phyloP scores from a whole-genome alignment of 257 asterid genomes.

The Coffea canephora region DNA sequence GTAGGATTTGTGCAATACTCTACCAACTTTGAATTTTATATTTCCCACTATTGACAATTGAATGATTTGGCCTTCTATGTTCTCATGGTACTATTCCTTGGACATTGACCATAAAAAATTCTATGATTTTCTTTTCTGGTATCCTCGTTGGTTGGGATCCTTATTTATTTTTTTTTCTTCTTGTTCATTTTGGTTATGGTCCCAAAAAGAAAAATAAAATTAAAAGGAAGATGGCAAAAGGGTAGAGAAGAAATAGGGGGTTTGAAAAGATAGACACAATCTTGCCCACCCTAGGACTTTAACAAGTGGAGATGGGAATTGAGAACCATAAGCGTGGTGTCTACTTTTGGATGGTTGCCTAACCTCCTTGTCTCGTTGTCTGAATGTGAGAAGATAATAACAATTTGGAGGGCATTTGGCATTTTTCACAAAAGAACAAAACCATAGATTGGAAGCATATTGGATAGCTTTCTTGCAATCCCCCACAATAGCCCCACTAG shows the following conservation, averaged over 20 bases:
- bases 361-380: constrained; percentile 26
- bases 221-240: neutral
- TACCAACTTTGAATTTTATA: too few relatives aligned
- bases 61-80: too few relatives aligned
- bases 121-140: neutral
- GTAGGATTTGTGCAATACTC: too few relatives aligned
- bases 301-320: neutral
- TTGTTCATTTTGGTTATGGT: neutral
- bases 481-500: constrained; percentile 30
- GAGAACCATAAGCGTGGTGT: constrained; percentile 23
- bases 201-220: too few relatives aligned
- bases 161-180: too few relatives aligned
- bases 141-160: neutral
- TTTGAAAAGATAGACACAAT: neutral
- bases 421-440: constrained; percentile 24
- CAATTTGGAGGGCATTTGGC: constrained; percentile 12
- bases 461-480: constrained; percentile 11
- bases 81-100: neutral
- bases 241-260: neutral
- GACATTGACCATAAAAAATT: neutral
- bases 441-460: constrained; percentile 12
- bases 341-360: constrained; percentile 21
- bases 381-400: constrained; percentile 14
- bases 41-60: too few relatives aligned
- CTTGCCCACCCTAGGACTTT: neutral